Base-by-base conservation (phyloP, 495 filamentous ascomycete species). In the Hypoxylon subgilvum region DNA sequence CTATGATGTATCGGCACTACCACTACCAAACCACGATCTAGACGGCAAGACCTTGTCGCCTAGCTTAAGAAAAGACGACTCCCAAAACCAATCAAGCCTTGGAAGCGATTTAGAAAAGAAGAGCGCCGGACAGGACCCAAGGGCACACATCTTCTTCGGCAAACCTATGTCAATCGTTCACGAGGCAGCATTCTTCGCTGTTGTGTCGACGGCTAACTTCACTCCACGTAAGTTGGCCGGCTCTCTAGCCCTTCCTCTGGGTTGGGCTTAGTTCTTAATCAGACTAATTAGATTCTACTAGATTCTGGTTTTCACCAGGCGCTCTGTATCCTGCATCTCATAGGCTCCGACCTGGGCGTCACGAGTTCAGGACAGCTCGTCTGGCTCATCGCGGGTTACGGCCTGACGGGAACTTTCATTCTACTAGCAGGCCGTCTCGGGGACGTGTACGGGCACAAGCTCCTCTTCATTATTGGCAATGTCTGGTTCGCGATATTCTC, bases 321-420 rank as follows among this genome's bases (percentile, higher is more conserved):
- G 17, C 65, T 69, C 41, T 67, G 64, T 30, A 69, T 69, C 12
- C 43, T 69, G 25, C 66, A 60, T 19, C 58, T 77, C 38, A 83
- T 85, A 57, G 76, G 76, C 13, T 61, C 69, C 7, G 71, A 66
- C 39, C 78, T 84, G 34, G 69, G 65, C 25, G 73, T 63, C 25
- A 70, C 62, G 0, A 70, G 65, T 32, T 52, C 75, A 1, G 79
- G 72, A 0, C 66, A 76, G 16, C 67, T 81, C 18, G 76, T 75
- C 21, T 85, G 83, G 82, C 75, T 76, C 46, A 71, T 76, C 38
- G 79, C 80, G 2, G 79, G 76, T 1, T 85, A 83, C 65, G 74
- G 76, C n/a, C 63, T 86, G 12, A 88, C 86, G 0, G 86, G 87
- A n/a, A 87, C 85, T 0, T 88, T 89, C 58, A 86, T 90, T 40